Conservation (phyloP, 805 yeast species). For the Hanseniaspora meyeri region DNA sequence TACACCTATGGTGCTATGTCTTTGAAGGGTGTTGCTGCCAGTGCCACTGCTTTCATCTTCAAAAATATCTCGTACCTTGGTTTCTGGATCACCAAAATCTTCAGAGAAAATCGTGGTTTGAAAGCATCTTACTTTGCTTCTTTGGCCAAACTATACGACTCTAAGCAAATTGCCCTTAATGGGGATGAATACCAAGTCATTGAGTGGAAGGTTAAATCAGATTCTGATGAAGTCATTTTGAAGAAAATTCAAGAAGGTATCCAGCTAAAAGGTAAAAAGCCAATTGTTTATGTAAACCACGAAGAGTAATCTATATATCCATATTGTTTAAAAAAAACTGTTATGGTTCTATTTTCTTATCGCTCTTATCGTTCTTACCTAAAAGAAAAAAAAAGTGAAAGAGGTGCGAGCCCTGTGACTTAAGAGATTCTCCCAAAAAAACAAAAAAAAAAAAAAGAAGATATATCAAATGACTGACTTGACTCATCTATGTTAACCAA, state of each 20-base stretch:
- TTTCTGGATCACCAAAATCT: slow-evolving; percentile 78
- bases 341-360: no score
- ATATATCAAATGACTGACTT: no score
- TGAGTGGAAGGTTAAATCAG: slow-evolving; percentile 24
- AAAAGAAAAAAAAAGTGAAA: no score
- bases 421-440: neutral
- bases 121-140: slow-evolving; percentile 45
- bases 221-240: slow-evolving; percentile 33
- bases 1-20: slow-evolving; percentile 98
- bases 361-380: neutral
- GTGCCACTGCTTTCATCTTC: slow-evolving; percentile 80
- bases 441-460: neutral
- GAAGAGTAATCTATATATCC: slow-evolving; percentile 9
- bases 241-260: slow-evolving; percentile 36
- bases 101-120: slow-evolving; percentile 44
- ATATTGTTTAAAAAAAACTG: no score
- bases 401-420: no score
- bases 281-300: slow-evolving; percentile 25
- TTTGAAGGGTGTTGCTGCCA: slow-evolving; percentile 81
- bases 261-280: slow-evolving; percentile 26
- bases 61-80: slow-evolving; percentile 78
- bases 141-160: slow-evolving; percentile 45
- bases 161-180: slow-evolving; percentile 45
- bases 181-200: slow-evolving; percentile 31
- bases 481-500: no score